Percentiles rank a stretch among this genome's conserved stretches.
phyloP scores from a whole-genome alignment of 2,329 filamentous ascomycete genomes.

The Myriosclerotinia scirpicola region DNA sequence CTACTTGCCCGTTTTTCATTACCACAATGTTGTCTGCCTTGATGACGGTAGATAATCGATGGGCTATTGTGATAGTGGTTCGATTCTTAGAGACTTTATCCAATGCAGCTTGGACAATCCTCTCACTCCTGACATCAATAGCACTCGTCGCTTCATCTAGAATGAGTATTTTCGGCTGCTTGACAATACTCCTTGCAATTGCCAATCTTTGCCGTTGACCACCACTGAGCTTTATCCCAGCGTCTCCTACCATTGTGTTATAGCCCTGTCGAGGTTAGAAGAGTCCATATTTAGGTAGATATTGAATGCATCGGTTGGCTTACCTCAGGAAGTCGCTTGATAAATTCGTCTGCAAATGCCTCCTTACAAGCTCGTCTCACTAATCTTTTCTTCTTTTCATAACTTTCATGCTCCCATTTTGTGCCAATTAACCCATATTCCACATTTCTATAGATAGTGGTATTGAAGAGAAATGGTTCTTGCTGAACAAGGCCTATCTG shows the following conservation, averaged over 20 bases:
- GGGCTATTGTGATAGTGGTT: slow-evolving; percentile 90
- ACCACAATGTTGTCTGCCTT: slow-evolving; percentile 85
- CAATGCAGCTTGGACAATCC: slow-evolving; percentile 84
- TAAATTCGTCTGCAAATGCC: slow-evolving; percentile 58
- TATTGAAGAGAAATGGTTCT: slow-evolving; percentile 54
- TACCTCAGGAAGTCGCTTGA: slow-evolving; percentile 50
- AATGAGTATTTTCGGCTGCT: slow-evolving; percentile 57
- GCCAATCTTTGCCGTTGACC: slow-evolving; percentile 74
- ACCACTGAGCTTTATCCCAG: slow-evolving; percentile 74
- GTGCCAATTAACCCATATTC: slow-evolving; percentile 32
- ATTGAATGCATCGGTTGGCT: neutral
- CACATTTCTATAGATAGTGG: slow-evolving; percentile 44
- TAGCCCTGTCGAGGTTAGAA: slow-evolving; percentile 52
- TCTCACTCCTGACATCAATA: slow-evolving; percentile 83
- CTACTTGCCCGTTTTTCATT: slow-evolving; percentile 69
- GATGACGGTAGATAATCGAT: slow-evolving; percentile 86
- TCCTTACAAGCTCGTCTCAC: slow-evolving; percentile 50
- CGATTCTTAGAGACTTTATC: slow-evolving; percentile 78
- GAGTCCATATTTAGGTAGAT: neutral
- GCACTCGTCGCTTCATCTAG: slow-evolving; percentile 62
- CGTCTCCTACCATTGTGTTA: slow-evolving; percentile 70
- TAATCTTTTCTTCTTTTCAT: slow-evolving; percentile 27
- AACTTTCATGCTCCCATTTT: slow-evolving; percentile 26
- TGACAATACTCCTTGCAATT: slow-evolving; percentile 60
- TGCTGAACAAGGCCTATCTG: slow-evolving; percentile 56